Percentiles rank a stretch among this genome's conserved stretches.
phyloP scores from a whole-genome alignment of 2,329 filamentous ascomycete species.

The Sclerotinia borealis region DNA sequence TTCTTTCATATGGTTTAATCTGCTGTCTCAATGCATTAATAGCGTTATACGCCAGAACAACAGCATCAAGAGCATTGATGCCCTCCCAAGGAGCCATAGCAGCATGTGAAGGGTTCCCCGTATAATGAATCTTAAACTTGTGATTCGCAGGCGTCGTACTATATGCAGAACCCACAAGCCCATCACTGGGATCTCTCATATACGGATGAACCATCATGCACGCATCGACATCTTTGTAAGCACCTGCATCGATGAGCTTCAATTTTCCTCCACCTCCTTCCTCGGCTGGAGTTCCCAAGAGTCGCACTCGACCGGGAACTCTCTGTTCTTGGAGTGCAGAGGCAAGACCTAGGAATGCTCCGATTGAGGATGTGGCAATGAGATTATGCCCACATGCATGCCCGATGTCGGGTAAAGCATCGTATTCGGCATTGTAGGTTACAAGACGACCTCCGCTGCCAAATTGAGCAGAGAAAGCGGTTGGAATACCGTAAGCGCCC shows the following conservation, averaged over 20 bases:
- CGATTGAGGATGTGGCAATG: constrained; percentile 36
- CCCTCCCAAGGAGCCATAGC: constrained; percentile 36
- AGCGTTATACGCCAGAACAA: constrained; percentile 33
- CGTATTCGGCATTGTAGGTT: constrained; percentile 42
- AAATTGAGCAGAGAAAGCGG: constrained; percentile 43
- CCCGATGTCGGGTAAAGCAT: constrained; percentile 39
- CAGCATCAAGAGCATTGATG: constrained; percentile 38
- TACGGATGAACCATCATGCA: constrained; percentile 37
- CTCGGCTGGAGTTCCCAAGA: constrained; percentile 31
- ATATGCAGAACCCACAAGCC: constrained; percentile 5
- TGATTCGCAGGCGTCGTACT: constrained; percentile 15
- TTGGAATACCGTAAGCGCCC: constrained; percentile 46
- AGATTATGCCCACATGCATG: constrained; percentile 41
- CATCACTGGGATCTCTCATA: background rate
- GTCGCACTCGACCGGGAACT: constrained; percentile 26
- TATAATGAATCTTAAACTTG: constrained; percentile 23
- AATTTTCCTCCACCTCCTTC: constrained; percentile 36
- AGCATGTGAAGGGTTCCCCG: constrained; percentile 34
- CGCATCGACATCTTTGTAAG: constrained; percentile 36
- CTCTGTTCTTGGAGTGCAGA: constrained; percentile 20
- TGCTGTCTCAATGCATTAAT: constrained; percentile 32
- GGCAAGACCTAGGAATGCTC: constrained; percentile 35
- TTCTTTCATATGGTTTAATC: constrained; percentile 23
- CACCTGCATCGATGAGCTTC: constrained; percentile 38
- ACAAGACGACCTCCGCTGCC: constrained; percentile 40